phyloP scores from a whole-genome alignment of 768 basidiomycete species.

The Suillus subaureus region DNA sequence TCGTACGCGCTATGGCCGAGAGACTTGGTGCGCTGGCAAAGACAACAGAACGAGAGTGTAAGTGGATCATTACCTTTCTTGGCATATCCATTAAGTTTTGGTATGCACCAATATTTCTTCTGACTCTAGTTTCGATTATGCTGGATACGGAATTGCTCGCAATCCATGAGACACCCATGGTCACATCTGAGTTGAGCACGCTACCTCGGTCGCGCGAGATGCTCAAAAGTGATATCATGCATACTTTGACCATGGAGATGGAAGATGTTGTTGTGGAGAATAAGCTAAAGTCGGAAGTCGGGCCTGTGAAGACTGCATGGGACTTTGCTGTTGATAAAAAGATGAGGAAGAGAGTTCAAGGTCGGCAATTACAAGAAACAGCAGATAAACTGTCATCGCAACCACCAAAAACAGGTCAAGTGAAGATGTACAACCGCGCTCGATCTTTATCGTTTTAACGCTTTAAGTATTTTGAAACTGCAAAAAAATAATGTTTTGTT shows the following conservation, averaged over 20 bases:
- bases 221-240: slow-evolving; percentile 38
- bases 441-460: slow-evolving; percentile 30
- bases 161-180: slow-evolving; percentile 40
- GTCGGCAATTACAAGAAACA: not conserved
- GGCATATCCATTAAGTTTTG: slow-evolving; percentile 4
- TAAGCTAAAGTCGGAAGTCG: slow-evolving; percentile 54
- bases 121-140: slow-evolving; percentile 46
- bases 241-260: slow-evolving; percentile 55
- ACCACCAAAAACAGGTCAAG: not conserved
- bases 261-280: slow-evolving; percentile 67
- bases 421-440: slow-evolving; percentile 18
- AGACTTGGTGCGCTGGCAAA: slow-evolving; percentile 43
- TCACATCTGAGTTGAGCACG: slow-evolving; percentile 24
- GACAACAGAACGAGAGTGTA: slow-evolving; percentile 60
- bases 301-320: slow-evolving; percentile 60
- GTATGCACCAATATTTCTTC: slow-evolving; percentile 2
- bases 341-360: slow-evolving; percentile 3
- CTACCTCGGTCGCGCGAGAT: slow-evolving; percentile 31
- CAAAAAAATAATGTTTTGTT: not conserved
- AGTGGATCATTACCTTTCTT: slow-evolving; percentile 13
- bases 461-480: not conserved
- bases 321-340: slow-evolving; percentile 41
- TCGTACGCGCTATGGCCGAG: slow-evolving; percentile 43
- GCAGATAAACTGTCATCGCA: not conserved
- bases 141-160: slow-evolving; percentile 58